These are phyloP conservation scores for Gypsophila paniculata DNA, from an alignment of 179 eudicot genomes.

Conservation along the genomic window DNA sequence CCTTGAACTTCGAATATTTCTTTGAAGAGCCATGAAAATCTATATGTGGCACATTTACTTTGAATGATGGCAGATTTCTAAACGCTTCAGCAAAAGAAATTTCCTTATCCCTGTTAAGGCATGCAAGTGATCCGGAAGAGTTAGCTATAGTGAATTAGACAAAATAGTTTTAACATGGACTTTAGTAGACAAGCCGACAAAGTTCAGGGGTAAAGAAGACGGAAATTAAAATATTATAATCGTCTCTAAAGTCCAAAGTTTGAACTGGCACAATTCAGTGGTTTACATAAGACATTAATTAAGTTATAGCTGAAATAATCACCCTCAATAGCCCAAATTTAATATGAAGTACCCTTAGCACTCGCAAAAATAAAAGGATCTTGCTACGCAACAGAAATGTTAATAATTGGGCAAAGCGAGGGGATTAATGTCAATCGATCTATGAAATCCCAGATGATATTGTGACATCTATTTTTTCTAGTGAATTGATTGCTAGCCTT, in stretches of 20 bases:
- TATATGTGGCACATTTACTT: slow-evolving; percentile 54
- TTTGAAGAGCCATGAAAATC: slow-evolving; percentile 57
- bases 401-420: not conserved
- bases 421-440: not conserved
- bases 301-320: not conserved
- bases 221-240: not conserved
- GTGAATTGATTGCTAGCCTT: slow-evolving; percentile 15
- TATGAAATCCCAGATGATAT: not conserved
- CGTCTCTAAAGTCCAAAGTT: not conserved
- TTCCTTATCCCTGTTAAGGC: slow-evolving; percentile 61
- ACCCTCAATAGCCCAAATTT: not conserved
- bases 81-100: slow-evolving; percentile 62
- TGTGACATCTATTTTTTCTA: not conserved
- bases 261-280: not conserved
- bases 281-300: slow-evolving; percentile 1
- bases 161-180: not conserved
- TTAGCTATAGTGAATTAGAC: not conserved
- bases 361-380: not conserved
- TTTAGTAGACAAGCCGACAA: not conserved
- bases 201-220: not conserved
- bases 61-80: slow-evolving; percentile 71
- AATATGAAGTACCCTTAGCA: not conserved
- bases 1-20: slow-evolving; percentile 44
- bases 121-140: not conserved
- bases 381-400: not conserved